Conservation (phyloP, 345 rosid genomes). For the Euphorbia pulcherrima region DNA sequence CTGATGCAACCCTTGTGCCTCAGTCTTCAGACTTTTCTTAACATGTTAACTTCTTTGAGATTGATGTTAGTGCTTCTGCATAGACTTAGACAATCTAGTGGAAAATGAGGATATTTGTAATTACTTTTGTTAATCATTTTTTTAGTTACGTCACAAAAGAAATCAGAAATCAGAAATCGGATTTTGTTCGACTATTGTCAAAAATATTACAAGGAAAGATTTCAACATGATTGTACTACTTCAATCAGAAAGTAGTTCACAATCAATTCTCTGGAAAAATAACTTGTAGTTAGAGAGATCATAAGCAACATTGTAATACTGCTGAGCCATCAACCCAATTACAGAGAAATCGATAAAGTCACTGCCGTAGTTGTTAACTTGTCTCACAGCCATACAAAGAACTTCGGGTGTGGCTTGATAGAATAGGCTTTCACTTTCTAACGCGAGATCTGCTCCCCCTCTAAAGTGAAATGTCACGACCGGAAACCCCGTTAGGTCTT, state of each 20-base stretch:
- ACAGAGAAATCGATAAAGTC: conserved; percentile 8
- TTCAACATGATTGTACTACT: neutral
- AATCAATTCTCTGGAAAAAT: conserved; percentile 38
- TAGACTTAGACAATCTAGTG: neutral
- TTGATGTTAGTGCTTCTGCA: neutral
- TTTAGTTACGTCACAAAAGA: neutral
- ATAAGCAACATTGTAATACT: conserved; percentile 37
- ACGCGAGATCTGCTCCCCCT: conserved; percentile 47
- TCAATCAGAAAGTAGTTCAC: conserved; percentile 35
- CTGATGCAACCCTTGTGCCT: neutral
- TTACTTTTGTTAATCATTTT: neutral
- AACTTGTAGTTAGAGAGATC: conserved; percentile 27
- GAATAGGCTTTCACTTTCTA: conserved; percentile 48
- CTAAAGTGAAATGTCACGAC: conserved; percentile 43
- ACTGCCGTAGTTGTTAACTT: conserved; percentile 2
- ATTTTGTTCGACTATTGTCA: neutral
- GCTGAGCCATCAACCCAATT: conserved; percentile 47
- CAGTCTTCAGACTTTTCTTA: neutral
- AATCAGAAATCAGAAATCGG: neutral
- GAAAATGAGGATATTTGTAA: neutral
- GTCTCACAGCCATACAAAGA: conserved; percentile 47
- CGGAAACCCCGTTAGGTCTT: conserved; percentile 53
- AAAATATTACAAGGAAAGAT: neutral
- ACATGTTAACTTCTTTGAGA: neutral
- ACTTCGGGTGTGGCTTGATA: conserved; percentile 27